Base-by-base conservation (phyloP, 148 eudicot species). In the Fagopyrum esculentum region DNA sequence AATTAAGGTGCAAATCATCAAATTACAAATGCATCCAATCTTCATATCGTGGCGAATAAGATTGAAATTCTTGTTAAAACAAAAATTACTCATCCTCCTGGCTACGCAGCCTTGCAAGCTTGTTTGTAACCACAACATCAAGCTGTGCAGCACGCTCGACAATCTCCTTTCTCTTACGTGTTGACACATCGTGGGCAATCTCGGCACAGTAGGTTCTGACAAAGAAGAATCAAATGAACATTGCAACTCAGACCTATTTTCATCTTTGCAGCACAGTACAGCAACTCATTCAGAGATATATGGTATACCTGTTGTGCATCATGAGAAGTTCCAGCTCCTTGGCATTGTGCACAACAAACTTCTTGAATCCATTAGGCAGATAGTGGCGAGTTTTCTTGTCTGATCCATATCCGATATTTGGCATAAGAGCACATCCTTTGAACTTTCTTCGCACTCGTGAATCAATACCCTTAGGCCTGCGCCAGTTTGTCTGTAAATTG, bases 341-440 rank as follows among this genome's bases (percentile, higher is more conserved):
- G 47, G 59, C 83, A 66, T 85, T 85, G 85, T 87, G 83, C n/a
- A 87, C 90, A 44, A 84, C 82, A 73, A 85, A 87, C 77, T 87
- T 85, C 84, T 87, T 83, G 77, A 87, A 87, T 16, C 86, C 90
- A 57, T 85, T 87, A 0, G 90, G 90, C 30, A 87, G 86, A 35
- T 46, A 71, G 43, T 71, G 51, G 55, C 78, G 76, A 7, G 82
- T 80, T 76, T 80, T 80, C 79, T 73, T 78, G 77, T 78, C 80
- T 48, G 80, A 78, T 10, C 77, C 80, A 72, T 74, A 78, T 8
- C 83, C 83, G 63, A 81, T 81, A 70, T 81, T 81, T 12, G 83
- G 83, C 80, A 81, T 81, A 3, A 77, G 77, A 22, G 66, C 72
- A 48, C 69, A 69, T 76, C 84, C 84, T 50, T 78, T 78, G 73